Conservation (phyloP, 2,329 filamentous ascomycete genomes). For the Xylariaceae sp. region DNA sequence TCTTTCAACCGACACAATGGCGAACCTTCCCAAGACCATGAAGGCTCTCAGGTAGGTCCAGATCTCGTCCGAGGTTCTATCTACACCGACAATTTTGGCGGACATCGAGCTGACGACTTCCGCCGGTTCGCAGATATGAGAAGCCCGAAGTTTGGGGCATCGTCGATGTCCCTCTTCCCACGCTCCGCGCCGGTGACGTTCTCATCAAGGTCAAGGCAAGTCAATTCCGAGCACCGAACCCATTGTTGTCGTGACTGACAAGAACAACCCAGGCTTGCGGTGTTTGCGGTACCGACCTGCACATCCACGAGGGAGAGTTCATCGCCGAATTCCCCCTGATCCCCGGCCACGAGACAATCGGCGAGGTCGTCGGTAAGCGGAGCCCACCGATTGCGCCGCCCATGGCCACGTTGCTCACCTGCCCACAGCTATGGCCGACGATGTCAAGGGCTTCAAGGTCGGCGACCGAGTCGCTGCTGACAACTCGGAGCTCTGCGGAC, state of each 20-base stretch:
- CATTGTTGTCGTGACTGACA: constrained; percentile 9
- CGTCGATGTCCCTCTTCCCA: constrained; percentile 55
- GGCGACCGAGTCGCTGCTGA: constrained; percentile 59
- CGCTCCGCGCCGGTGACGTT: constrained; percentile 51
- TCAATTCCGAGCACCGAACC: constrained; percentile 1
- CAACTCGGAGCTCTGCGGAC: constrained; percentile 59
- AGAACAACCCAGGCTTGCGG: constrained; percentile 21
- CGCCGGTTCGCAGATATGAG: constrained; percentile 40
- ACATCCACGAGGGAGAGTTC: constrained; percentile 65
- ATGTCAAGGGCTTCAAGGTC: constrained; percentile 52
- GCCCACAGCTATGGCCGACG: constrained; percentile 26
- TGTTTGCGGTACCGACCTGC: constrained; percentile 33
- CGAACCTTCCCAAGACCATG: constrained; percentile 29
- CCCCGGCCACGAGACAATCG: constrained; percentile 62
- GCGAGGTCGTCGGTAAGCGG: constrained; percentile 46
- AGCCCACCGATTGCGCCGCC: no score
- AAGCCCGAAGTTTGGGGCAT: constrained; percentile 55
- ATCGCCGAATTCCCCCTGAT: constrained; percentile 56
- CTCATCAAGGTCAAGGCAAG: constrained; percentile 58
- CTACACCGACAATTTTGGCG: no score
- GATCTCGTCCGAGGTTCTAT: not conserved
- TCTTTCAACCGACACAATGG: constrained; percentile 21
- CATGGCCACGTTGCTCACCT: no score
- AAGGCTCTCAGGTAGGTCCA: constrained; percentile 51
- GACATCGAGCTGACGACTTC: constrained; percentile 5